Base-by-base conservation (phyloP, 495 filamentous ascomycete genomes). In the Penicillium argentinense region DNA sequence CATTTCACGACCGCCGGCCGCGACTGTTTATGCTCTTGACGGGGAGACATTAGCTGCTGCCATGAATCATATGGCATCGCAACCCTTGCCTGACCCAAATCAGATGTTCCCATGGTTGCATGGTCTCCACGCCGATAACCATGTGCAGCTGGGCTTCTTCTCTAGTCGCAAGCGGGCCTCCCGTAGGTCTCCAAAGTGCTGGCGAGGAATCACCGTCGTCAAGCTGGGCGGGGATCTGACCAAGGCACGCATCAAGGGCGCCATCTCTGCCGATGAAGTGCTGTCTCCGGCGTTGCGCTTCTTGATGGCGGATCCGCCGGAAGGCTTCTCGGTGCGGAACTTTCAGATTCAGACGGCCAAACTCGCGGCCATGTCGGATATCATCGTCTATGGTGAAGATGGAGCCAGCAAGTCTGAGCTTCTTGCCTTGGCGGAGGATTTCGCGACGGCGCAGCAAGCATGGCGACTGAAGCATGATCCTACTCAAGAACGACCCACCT, bases 271-370 rank as follows among this genome's bases (percentile, higher is more conserved):
- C 1, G 78, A 87, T 9, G 93, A 97, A 67, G 75, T 97, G 34
- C 71, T 98, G 29, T 69, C 58, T 56, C 60, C 66, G 3, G 64
- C 61, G 4, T 45, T 53, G 9, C 71, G 74, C 12, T 73, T 74
- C 41, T 58, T 74, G 37, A 64, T 88, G 21, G 76, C 84, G 13
- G 93, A 98, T 57, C 93, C 93, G 2, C 80, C 68, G 21, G 87
- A 93, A 49, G 93, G 93, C 9, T 86, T 66, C 85, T 97, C 72
- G 43, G 88, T 75, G 74, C 82, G 93, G 17, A 97, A 98, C 65
- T 98, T 98, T 56, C 93, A 98, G 57, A 97, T 97, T 32, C 93
- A 98, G 60, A 82, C 89, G 2, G 88, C 86, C 28, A 98, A 98
- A 63, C 73, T 88, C 57, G 90, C 92, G 23, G 83, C 86, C 48